These are phyloP conservation scores for Anethum foeniculum DNA, from an alignment of 140 eudicot genomes.

Conservation along the genomic window DNA sequence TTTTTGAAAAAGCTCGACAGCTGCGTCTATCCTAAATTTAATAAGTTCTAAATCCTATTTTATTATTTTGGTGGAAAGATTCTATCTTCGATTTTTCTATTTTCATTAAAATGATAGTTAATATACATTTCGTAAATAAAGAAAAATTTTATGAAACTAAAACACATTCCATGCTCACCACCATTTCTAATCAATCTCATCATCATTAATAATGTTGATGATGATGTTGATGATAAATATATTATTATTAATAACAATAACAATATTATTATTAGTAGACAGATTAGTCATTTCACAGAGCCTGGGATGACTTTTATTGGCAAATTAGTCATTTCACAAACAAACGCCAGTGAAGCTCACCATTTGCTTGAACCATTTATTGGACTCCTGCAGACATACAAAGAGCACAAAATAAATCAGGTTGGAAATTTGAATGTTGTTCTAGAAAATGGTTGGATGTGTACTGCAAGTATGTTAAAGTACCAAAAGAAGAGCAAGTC, in stretches of 20 bases:
- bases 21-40: background rate
- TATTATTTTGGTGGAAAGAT: background rate
- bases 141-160: background rate
- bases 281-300: background rate
- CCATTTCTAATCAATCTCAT: background rate
- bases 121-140: background rate
- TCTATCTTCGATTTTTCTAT: background rate
- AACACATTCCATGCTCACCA: background rate
- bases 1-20: background rate
- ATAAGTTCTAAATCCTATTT: background rate
- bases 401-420: background rate
- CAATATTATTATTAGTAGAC: background rate
- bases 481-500: background rate
- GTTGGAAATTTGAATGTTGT: background rate
- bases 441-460: background rate
- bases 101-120: background rate
- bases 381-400: constrained; percentile 41
- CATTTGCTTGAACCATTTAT: constrained; percentile 47
- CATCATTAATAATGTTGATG: no score
- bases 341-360: constrained; percentile 23
- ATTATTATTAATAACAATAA: background rate
- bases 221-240: no score
- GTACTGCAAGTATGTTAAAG: background rate
- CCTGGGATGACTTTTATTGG: background rate
- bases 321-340: background rate